Conservation (phyloP, 73 alveolate genomes). For the Paramecium tetraurelia region DNA sequence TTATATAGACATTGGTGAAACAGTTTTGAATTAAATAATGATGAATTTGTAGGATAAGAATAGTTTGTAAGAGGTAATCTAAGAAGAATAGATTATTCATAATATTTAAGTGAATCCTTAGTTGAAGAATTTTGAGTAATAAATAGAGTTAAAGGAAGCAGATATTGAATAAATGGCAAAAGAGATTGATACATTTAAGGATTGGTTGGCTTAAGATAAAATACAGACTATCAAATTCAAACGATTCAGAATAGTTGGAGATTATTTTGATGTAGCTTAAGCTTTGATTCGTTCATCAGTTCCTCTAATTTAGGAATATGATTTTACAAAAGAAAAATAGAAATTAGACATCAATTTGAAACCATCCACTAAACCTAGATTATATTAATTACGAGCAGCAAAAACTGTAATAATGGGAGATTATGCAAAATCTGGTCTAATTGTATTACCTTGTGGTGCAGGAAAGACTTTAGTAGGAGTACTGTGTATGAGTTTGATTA, state of each 20-base stretch:
- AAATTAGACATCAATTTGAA: constrained; percentile 59
- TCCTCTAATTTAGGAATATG: constrained; percentile 82
- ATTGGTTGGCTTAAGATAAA: constrained; percentile 43
- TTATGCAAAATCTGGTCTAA: constrained; percentile 77
- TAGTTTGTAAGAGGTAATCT: background rate
- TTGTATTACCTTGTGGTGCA: constrained; percentile 88
- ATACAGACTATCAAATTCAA: constrained; percentile 22
- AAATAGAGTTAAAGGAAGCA: constrained; percentile 5
- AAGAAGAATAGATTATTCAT: background rate
- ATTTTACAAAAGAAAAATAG: constrained; percentile 66
- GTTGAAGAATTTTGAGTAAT: background rate
- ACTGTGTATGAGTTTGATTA: constrained; percentile 69
- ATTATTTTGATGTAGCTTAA: constrained; percentile 54
- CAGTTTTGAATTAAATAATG: constrained; percentile 23
- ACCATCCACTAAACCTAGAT: constrained; percentile 69
- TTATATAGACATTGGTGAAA: constrained; percentile 66
- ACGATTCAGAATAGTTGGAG: constrained; percentile 65
- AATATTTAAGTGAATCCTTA: background rate
- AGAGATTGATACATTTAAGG: constrained; percentile 47
- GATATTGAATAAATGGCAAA: constrained; percentile 17
- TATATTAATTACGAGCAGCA: constrained; percentile 77
- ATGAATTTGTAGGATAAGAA: background rate
- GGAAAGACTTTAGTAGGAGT: constrained; percentile 86
- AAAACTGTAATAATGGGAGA: constrained; percentile 74
- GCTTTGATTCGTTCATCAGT: constrained; percentile 47